Evolutionary conservation across 371 early-diverging fungal genomes (phyloP), one percentile per base, ranked within the genome.

Genomic region (Rhizomucor miehei): DNA sequence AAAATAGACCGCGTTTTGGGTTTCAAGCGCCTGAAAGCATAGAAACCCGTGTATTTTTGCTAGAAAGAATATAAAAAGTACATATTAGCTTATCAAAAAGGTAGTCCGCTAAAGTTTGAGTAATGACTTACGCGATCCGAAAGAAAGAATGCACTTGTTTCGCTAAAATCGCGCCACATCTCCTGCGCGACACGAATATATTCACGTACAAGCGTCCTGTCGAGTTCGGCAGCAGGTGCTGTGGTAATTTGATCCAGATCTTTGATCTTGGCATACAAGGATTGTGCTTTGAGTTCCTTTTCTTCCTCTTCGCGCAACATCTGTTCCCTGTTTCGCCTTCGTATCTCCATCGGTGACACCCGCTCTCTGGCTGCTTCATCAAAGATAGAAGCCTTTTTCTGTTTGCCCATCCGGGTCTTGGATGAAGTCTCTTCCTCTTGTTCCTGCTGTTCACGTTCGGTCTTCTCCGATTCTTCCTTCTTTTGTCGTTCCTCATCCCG

Each of bases 111-210:
- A n/a, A 12, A 12, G 23, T 35, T 20, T 21, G 8, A 25, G 13
- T 17, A 43, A 5, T 47, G 2, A 44, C 64, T 60, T 70, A 76
- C 77, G 59, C 65, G 72, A 40, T 52, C 56, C n/a, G 46, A 54
- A 29, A 82, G 80, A 60, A 76, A 89, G 54, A 91, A 88, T 6
- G 71, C 77, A 35, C 64, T 63, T 19, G 80, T 80, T 13, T 56
- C 62, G 48, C 55, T 65, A 68, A 80, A 89, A 61, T 69, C 75
- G 8, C 65, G 64, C 57, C 69, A 85, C 16, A 71, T 61, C 6
- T 69, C 69, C 45, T 76, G 69, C 0, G 80, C 83, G 6, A 56
- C 65, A 50, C 73, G 68, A 38, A 83, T 71, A 52, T 77, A 86
- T 40, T 82, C 80, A 16, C 71, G 68, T 39, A 79, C 52, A 8